Conservation (phyloP, 2,329 filamentous ascomycete species). For the Claviceps monticola region DNA sequence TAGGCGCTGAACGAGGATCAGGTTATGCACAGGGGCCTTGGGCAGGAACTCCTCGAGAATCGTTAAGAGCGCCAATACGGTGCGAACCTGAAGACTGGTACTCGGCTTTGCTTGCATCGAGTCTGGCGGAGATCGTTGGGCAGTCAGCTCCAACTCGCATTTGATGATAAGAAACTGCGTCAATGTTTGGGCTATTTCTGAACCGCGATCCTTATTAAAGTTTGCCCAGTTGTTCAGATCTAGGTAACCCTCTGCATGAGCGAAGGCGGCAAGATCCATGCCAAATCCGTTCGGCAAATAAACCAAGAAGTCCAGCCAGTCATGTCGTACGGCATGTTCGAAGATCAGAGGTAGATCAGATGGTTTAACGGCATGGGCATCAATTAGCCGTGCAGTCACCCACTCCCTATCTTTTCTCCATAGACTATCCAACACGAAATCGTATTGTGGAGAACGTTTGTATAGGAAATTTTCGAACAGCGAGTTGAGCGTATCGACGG, state of each 20-base stretch:
- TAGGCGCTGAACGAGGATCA: constrained; percentile 69
- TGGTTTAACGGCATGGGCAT: constrained; percentile 66
- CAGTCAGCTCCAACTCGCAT: constrained; percentile 63
- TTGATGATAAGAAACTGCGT: constrained; percentile 76
- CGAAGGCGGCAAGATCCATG: constrained; percentile 73
- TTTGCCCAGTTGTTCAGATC: constrained; percentile 73
- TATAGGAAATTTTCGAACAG: constrained; percentile 74
- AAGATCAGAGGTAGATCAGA: constrained; percentile 29
- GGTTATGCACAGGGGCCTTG: constrained; percentile 45
- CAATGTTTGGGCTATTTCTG: constrained; percentile 56
- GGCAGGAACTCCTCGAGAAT: constrained; percentile 61
- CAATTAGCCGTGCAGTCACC: constrained; percentile 69
- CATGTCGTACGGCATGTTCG: constrained; percentile 60
- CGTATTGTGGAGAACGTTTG: constrained; percentile 63
- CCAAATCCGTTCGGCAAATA: constrained; percentile 71
- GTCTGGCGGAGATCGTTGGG: constrained; percentile 55
- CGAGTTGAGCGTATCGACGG: constrained; percentile 60
- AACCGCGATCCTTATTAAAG: constrained; percentile 50
- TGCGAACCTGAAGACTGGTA: constrained; percentile 70
- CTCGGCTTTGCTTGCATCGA: constrained; percentile 44
- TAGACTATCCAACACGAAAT: constrained; percentile 80
- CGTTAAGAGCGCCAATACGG: constrained; percentile 65
- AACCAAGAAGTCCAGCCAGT: constrained; percentile 73
- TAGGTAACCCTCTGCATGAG: constrained; percentile 66
- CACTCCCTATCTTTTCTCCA: constrained; percentile 86